Evolutionary conservation across 345 rosid species (phyloP), one percentile per base, ranked within the genome.

Genomic region (Moricandia moricandioides): DNA sequence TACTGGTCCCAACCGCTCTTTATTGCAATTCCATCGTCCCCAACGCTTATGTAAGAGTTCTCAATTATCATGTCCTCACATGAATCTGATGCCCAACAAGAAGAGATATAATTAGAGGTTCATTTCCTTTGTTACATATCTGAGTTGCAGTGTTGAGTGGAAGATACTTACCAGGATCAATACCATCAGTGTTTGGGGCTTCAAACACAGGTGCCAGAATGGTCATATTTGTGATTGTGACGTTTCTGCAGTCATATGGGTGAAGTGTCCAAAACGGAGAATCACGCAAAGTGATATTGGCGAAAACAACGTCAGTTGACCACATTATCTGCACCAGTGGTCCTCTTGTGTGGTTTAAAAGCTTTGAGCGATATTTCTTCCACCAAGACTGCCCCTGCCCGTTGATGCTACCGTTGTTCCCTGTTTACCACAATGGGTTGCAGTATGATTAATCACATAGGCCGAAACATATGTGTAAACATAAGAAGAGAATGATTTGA

Each of bases 1-100:
- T 88, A 91, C 80, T 91, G 97, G 87, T 91, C 97, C 97, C 97
- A 89, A 33, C 96, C 97, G 65, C 97, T 91, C 84, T 91, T 89
- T 82, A 91, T 91, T 27, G 96, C 97, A 80, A 91, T 85, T 2
- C 85, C 96, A 61, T 91, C 97, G 47, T 91, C 97, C 69, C 97
- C 97, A 56, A 89, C 96, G 47, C 97, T 91, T 65, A 91, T 91
- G 74, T 89, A 91, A 71, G 93, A 89, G 79, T 91, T 85, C 81
- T 91, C 93, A 10, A 91, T 91, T 54, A 91, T 75, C 91, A 91
- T 89, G 79, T 88, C 90, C 82, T 89, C 88, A 7, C 93, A 91
- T 27, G 97, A 91, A 87, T 91, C 97, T 91, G 84, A 65, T 79
- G 26, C 18, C 54, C 52, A 74, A 79, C 16, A 37, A 39, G 47